Base-by-base conservation (phyloP, 2,329 filamentous ascomycete species). In the Monilinia laxa region DNA sequence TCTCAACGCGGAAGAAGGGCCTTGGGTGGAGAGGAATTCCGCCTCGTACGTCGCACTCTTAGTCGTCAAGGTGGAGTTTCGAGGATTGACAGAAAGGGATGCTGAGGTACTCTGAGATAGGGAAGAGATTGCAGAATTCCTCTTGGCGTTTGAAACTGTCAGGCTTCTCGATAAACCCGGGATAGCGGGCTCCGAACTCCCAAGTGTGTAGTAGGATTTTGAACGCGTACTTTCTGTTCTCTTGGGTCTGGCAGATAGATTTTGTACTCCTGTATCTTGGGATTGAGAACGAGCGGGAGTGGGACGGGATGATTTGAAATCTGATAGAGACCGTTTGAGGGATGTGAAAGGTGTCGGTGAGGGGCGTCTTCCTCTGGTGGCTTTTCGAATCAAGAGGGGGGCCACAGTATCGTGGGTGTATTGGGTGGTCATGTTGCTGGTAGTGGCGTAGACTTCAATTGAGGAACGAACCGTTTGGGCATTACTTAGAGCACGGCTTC, bases 291-390 rank as follows among this genome's bases (percentile, higher is more conserved):
- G 57, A 49, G 42, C 16, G 7, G 57, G 57, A 4, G 28, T 16
- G 4, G 57, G 42, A 18, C 57, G 57, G 31, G 56, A 47, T 18
- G 57, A 57, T 5, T 45, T 49, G 12, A 60, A 49, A 28, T 60
- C 57, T 23, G 60, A 58, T 6, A 57, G 38, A n/a, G 62, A 57
- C 4, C 63, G 31, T 18, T 47, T 64, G 42, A 64, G 40, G 35
- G 63, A 42, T 25, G 40, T 28, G 35, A 59, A 52, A 23, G 40
- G 42, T 23, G 31, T 60, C 14, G 62, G 28, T 11, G 40, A 42
- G 28, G 54, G 5, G 11, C 28, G n/a, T 20, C 16, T 20, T 20
- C 9, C 9, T 47, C 20, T 18, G 16, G 35, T 20, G 7, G 11
- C 11, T 20, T 40, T 38, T n/a, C 23, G 35, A 11, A 40, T 51